phyloP scores from a whole-genome alignment of 805 yeast genomes.

The Wickerhamomyces ciferrii region DNA sequence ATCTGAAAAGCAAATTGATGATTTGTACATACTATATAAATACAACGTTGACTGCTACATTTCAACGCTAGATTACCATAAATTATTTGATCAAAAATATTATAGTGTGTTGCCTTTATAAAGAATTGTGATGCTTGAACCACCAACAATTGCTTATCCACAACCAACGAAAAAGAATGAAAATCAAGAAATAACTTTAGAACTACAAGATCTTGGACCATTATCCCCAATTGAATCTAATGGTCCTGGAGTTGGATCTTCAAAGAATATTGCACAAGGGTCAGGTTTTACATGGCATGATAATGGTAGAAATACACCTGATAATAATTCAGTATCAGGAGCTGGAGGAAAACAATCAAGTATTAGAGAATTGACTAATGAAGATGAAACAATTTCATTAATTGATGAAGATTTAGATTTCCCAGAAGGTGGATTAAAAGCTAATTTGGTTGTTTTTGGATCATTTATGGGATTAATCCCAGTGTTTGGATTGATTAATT shows the following conservation, averaged over 20 bases:
- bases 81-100: too few relatives aligned
- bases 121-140: background rate
- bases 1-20: too few relatives aligned
- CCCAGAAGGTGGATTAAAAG: slow-evolving; percentile 59
- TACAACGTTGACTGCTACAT: too few relatives aligned
- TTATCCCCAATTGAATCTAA: background rate
- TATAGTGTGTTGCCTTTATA: background rate
- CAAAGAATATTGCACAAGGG: background rate
- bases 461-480: slow-evolving; percentile 51
- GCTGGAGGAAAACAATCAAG: background rate
- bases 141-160: background rate
- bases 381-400: slow-evolving; percentile 12
- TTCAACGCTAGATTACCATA: too few relatives aligned
- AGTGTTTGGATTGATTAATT: slow-evolving; percentile 50
- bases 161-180: background rate
- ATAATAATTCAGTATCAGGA: too few relatives aligned
- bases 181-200: background rate
- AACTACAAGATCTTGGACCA: background rate
- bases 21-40: too few relatives aligned
- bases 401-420: slow-evolving; percentile 24
- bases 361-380: slow-evolving; percentile 2
- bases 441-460: slow-evolving; percentile 54
- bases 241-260: background rate
- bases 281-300: background rate
- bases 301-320: background rate